Conservation (phyloP, 192 early-diverging fungal genomes). For the Backusella psychrophila region DNA sequence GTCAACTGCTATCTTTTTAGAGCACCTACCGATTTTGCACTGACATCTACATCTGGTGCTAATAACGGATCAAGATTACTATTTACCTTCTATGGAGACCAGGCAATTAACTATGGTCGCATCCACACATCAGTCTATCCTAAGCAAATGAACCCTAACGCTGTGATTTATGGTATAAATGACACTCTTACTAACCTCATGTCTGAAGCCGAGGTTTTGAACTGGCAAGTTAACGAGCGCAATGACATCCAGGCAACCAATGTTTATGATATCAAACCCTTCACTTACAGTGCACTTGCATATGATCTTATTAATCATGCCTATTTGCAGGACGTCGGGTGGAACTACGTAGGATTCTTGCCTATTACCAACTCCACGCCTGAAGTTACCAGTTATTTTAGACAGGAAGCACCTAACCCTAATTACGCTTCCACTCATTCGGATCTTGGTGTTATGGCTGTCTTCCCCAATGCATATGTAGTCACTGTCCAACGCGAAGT, state of each 20-base stretch:
- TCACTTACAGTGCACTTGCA: constrained; percentile 23
- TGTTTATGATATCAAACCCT: constrained; percentile 28
- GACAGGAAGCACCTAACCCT: constrained; percentile 29
- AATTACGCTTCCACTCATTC: constrained; percentile 22
- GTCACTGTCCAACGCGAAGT: constrained; percentile 17
- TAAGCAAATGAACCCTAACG: constrained; percentile 33
- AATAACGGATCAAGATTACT: constrained; percentile 31
- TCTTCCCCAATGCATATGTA: constrained; percentile 16
- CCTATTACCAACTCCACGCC: constrained; percentile 30
- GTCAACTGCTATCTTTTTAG: constrained; percentile 30
- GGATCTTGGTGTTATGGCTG: constrained; percentile 24
- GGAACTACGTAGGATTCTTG: constrained; percentile 37
- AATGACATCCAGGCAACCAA: constrained; percentile 30
- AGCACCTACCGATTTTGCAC: constrained; percentile 11
- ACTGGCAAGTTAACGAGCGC: constrained; percentile 31
- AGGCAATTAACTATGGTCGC: constrained; percentile 21
- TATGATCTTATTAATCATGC: constrained; percentile 25
- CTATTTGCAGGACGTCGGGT: constrained; percentile 28
- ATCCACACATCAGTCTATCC: constrained; percentile 30
- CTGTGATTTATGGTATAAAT: constrained; percentile 15
- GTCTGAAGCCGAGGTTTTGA: constrained; percentile 5
- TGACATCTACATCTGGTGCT: constrained; percentile 29
- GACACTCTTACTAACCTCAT: constrained; percentile 6
- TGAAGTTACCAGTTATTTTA: constrained; percentile 23
- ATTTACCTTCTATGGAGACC: constrained; percentile 29